A percentile compares a stretch with the other conserved stretches of the same genome.
Evolutionary conservation across 2,329 filamentous ascomycete genomes (phyloP).

Genomic region (Talaromyces marneffei): DNA sequence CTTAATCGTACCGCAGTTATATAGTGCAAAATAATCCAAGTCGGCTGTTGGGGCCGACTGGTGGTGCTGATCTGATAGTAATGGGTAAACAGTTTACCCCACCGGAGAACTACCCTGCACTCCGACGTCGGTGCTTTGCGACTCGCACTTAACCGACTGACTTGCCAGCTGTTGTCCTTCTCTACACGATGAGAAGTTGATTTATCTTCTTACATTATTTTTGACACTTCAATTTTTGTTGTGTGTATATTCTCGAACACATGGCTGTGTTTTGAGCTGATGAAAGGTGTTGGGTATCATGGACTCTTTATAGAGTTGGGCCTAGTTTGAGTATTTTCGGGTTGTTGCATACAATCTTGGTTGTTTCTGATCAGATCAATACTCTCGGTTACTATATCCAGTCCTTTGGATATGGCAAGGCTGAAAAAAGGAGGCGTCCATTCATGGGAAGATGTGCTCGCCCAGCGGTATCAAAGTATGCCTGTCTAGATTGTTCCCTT

Average conservation of each 20-base stretch:
- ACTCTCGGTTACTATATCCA: not conserved
- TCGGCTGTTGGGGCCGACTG: not conserved
- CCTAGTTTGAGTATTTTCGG: not conserved
- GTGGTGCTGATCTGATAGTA: not conserved
- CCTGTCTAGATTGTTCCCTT: no score
- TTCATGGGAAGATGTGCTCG: constrained; percentile 38
- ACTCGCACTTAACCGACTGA: not conserved
- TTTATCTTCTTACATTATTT: not conserved
- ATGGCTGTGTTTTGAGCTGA: not conserved
- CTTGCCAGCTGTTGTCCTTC: not conserved
- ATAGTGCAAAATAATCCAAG: no score
- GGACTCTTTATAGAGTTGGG: not conserved
- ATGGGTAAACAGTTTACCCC: not conserved
- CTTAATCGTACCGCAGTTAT: not conserved
- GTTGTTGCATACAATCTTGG: not conserved
- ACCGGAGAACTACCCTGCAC: not conserved
- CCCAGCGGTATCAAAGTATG: constrained; percentile 36
- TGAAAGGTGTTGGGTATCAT: not conserved
- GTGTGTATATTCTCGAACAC: not conserved
- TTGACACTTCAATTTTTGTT: not conserved
- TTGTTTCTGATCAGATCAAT: not conserved
- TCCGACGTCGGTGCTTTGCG: constrained; percentile 3
- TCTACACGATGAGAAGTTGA: not conserved
- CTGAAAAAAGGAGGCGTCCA: constrained; percentile 34
- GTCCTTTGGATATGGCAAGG: constrained; percentile 25